Base-by-base conservation (phyloP, 495 filamentous ascomycete species). In the Cetradonia linearis region DNA sequence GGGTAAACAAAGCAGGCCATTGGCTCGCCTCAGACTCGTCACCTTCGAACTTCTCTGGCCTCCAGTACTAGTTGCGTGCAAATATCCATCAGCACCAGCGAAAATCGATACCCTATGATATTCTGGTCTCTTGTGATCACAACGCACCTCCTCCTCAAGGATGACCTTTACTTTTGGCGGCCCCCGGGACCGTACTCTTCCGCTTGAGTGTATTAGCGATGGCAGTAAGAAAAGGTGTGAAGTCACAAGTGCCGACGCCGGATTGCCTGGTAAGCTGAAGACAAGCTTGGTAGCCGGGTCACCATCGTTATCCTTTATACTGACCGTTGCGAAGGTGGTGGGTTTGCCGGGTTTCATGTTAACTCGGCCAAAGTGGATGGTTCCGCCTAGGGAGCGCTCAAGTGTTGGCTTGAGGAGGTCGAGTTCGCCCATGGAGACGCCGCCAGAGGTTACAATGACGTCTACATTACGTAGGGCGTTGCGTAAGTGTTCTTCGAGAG, bases 341-440 rank as follows among this genome's bases (percentile, higher is more conserved):
- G 93, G 93, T 70, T 96, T 97, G 23, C 93, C 93, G 0, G 93
- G 93, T 74, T 97, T 97, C 93, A 99, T 97, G 31, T 85, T 81
- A 7, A 97, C 94, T 31, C 94, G 84, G 44, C 93, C 93, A 68
- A 99, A 99, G 71, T 97, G 93, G 66, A 99, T 95, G 0, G 87
- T 95, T 16, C 93, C 93, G 60, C 89, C 87, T 6, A 97, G 81
- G 2, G 83, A 78, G 56, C 91, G 85, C 74, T 97, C 93, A 68
- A 99, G 89, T 5, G 91, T 96, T 1, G 94, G 93, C 71, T 99
- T 99, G 53, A 99, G 83, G 34, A 99, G 83, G 69, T 99, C 93
- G 1, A 95, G 83, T 73, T 99, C 93, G 62, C 93, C 93, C 93
- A 99, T 99, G 16, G 90, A 95, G 25, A 96, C 93, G 23, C 93